Conservation (phyloP, 148 eudicot species). For the Amaranthus palmeri region DNA sequence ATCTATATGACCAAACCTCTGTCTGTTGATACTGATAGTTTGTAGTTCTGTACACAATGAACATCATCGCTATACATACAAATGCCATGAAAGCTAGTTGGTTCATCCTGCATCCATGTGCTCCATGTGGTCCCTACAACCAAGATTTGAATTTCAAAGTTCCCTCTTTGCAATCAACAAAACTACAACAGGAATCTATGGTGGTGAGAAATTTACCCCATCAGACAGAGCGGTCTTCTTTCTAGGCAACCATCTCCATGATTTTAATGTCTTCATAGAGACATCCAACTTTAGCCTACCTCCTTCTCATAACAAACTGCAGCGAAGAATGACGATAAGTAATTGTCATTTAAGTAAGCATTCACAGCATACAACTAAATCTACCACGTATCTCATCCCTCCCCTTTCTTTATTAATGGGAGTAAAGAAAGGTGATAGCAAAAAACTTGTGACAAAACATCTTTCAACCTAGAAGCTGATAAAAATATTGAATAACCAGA, state of each 20-base stretch:
- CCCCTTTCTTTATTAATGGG: no score
- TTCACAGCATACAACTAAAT: background rate
- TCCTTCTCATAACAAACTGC: slow-evolving; percentile 52
- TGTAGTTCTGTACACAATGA: slow-evolving; percentile 87
- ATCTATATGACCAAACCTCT: slow-evolving; percentile 43
- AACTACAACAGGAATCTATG: background rate
- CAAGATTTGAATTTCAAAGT: background rate
- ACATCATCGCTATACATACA: slow-evolving; percentile 72
- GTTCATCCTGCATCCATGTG: slow-evolving; percentile 57
- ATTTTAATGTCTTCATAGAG: slow-evolving; percentile 60
- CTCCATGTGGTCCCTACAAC: slow-evolving; percentile 51
- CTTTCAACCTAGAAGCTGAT: no score
- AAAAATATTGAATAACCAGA: no score
- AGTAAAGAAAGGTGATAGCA: no score
- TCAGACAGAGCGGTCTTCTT: slow-evolving; percentile 45
- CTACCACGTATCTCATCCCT: no score
- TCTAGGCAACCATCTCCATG: slow-evolving; percentile 67
- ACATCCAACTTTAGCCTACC: slow-evolving; percentile 33
- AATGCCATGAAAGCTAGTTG: slow-evolving; percentile 64
- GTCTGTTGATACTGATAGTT: slow-evolving; percentile 70
- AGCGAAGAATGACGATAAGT: slow-evolving; percentile 17
- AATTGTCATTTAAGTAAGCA: background rate
- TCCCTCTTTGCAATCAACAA: background rate
- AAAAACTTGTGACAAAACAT: no score
- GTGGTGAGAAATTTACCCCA: slow-evolving; percentile 36